Evolutionary conservation across 2,329 filamentous ascomycete species (phyloP).

Genomic region (Shiraia sp.): DNA sequence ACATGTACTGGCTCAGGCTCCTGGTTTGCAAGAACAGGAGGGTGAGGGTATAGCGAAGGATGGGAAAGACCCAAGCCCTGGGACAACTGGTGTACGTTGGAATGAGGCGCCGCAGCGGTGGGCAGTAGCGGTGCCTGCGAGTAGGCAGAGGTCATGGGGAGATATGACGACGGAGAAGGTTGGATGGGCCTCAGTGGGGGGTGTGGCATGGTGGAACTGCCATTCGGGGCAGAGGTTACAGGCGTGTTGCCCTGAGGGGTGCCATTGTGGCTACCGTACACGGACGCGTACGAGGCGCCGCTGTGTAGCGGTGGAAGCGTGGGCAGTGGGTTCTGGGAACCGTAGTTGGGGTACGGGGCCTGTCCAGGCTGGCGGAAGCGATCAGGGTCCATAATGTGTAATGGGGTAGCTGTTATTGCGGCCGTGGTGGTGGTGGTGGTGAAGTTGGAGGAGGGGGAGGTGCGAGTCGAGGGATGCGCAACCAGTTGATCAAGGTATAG

Average conservation of each 20-base stretch:
- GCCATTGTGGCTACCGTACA: slow-evolving; percentile 42
- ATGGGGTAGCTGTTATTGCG: no score
- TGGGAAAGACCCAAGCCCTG: slow-evolving; percentile 44
- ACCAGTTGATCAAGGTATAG: slow-evolving; percentile 35
- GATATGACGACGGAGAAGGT: slow-evolving; percentile 41
- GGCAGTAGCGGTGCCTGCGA: slow-evolving; percentile 41
- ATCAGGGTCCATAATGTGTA: slow-evolving; percentile 41
- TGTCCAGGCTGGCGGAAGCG: slow-evolving; percentile 43
- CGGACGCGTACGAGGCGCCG: slow-evolving; percentile 29
- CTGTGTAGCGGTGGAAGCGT: slow-evolving; percentile 43
- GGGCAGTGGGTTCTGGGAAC: slow-evolving; percentile 34
- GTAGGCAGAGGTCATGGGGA: slow-evolving; percentile 39
- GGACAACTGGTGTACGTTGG: slow-evolving; percentile 39
- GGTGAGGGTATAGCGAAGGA: slow-evolving; percentile 44
- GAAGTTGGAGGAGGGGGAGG: slow-evolving; percentile 13
- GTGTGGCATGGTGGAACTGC: slow-evolving; percentile 39
- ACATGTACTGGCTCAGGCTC: slow-evolving; percentile 78
- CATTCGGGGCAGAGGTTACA: slow-evolving; percentile 35
- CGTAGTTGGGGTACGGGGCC: slow-evolving; percentile 39
- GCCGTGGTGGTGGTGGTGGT: slow-evolving; percentile 7
- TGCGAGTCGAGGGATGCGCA: slow-evolving; percentile 33
- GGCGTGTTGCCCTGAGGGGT: slow-evolving; percentile 46
- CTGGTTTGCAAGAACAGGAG: slow-evolving; percentile 44
- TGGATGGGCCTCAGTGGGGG: slow-evolving; percentile 44
- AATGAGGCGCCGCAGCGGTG: slow-evolving; percentile 38